Evolutionary conservation across 129 eudicot species (phyloP).

Genomic region (Pseudognaphalium luteoalbum): DNA sequence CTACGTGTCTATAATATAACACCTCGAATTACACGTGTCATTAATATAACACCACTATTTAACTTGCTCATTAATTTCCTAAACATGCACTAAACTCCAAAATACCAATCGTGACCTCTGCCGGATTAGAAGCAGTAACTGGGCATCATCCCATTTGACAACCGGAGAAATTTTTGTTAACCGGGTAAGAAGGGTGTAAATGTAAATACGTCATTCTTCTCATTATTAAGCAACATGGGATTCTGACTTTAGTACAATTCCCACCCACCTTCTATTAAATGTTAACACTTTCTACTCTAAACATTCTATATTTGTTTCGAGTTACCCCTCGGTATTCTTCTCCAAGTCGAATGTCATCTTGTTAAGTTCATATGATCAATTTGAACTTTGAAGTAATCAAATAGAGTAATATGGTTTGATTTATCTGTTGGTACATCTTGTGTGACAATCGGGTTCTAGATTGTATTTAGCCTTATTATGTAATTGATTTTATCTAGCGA

Average conservation of each 20-base stretch:
- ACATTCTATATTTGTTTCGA: not conserved
- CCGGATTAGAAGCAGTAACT: conserved; percentile 20
- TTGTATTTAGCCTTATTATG: too few species aligned
- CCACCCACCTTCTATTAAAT: not conserved
- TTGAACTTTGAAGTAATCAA: too few species aligned
- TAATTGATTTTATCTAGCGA: too few species aligned
- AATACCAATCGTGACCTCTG: conserved; percentile 23
- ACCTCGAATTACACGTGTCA: conserved; percentile 39
- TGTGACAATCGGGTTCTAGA: too few species aligned
- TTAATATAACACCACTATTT: conserved; percentile 29
- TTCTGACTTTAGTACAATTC: conserved; percentile 26
- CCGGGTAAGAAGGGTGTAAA: conserved; percentile 11
- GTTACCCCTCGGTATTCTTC: not conserved
- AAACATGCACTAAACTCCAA: conserved; percentile 38
- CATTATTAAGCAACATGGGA: conserved; percentile 25
- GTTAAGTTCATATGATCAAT: too few species aligned
- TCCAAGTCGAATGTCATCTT: too few species aligned
- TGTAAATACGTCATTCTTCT: conserved; percentile 12
- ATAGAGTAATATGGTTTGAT: not conserved
- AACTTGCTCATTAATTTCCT: conserved; percentile 29
- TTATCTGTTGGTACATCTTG: too few species aligned
- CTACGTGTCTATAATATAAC: conserved; percentile 38
- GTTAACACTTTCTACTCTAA: conserved; percentile 1
- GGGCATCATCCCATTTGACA: conserved; percentile 1
- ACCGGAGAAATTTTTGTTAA: not conserved